Conservation (phyloP, 441 rosid species). For the Raphanus hybrid region DNA sequence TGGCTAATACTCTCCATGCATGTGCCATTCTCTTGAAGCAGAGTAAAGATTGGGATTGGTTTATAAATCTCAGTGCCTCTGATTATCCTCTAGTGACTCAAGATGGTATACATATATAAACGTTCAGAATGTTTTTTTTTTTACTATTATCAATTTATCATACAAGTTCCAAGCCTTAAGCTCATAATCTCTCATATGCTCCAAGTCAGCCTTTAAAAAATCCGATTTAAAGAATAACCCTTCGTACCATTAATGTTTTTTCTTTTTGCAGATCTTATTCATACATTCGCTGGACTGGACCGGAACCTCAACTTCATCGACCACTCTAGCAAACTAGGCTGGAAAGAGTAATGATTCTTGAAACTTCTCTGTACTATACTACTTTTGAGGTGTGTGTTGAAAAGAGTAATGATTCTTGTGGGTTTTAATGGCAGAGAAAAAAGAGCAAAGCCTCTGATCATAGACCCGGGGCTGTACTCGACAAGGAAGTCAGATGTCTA, state of each 20-base stretch:
- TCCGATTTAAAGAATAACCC: neutral
- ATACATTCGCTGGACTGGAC: conserved; percentile 65
- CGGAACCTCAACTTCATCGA: conserved; percentile 82
- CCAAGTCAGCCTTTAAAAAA: no score
- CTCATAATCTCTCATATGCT: neutral
- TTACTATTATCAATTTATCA: no score
- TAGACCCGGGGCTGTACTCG: conserved; percentile 91
- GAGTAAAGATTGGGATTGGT: conserved; percentile 98
- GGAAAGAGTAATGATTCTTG: conserved; percentile 75
- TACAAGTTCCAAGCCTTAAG: no score
- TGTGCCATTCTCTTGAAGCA: conserved; percentile 88
- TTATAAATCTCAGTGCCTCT: conserved; percentile 97
- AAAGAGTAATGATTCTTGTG: neutral
- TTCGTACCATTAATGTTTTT: neutral
- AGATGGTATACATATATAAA: conserved; percentile 64
- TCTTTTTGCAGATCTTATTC: conserved; percentile 71
- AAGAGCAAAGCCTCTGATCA: conserved; percentile 92
- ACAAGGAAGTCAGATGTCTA: conserved; percentile 71
- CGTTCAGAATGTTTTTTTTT: neutral
- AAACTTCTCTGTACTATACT: neutral
- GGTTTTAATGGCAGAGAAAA: conserved; percentile 59
- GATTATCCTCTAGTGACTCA: conserved; percentile 98
- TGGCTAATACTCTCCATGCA: conserved; percentile 96
- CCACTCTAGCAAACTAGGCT: conserved; percentile 82
- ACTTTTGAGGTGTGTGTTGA: conserved; percentile 21